A percentile compares a stretch with the other conserved stretches of the same genome.
phyloP scores from a whole-genome alignment of 352 stramenopile genomes.

The Globisporangium uncinulatum region DNA sequence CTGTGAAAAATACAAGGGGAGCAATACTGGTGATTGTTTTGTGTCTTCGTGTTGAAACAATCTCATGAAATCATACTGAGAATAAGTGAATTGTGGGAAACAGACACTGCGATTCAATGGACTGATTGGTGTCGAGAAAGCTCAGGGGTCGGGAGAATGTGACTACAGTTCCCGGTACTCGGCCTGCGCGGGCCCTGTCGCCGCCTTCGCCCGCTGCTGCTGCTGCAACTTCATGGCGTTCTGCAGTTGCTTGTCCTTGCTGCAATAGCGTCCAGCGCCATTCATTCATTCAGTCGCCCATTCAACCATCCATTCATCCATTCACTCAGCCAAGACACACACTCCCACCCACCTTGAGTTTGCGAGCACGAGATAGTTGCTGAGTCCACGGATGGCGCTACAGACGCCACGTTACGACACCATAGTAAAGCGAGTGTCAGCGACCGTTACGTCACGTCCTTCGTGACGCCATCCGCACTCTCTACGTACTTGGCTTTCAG shows the following conservation, averaged over 20 bases:
- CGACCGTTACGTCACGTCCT: neutral
- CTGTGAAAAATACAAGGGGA: neutral
- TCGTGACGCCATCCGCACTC: neutral
- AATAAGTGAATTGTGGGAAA: neutral
- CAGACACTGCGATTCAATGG: no score
- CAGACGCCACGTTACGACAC: neutral
- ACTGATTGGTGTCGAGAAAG: no score
- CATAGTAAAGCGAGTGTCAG: neutral
- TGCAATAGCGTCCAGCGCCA: slow-evolving; percentile 11
- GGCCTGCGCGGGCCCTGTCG: slow-evolving; percentile 46
- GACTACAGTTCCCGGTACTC: slow-evolving; percentile 77
- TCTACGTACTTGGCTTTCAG: slow-evolving; percentile 76
- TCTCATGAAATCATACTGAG: neutral
- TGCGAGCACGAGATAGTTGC: slow-evolving; percentile 85
- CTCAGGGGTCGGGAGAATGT: neutral
- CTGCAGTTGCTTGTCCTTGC: slow-evolving; percentile 83
- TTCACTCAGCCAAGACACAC: neutral
- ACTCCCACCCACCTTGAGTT: slow-evolving; percentile 60
- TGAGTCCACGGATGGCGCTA: slow-evolving; percentile 74
- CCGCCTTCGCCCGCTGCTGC: slow-evolving; percentile 21
- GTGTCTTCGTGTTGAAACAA: no score
- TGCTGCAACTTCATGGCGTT: slow-evolving; percentile 69
- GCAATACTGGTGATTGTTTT: no score
- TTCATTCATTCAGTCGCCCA: neutral
- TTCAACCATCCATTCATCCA: neutral